A percentile compares a stretch with the other conserved stretches of the same genome.
Conservation (phyloP, 1,284 basidiomycete genomes). For the Fomitiporia mediterranea region DNA sequence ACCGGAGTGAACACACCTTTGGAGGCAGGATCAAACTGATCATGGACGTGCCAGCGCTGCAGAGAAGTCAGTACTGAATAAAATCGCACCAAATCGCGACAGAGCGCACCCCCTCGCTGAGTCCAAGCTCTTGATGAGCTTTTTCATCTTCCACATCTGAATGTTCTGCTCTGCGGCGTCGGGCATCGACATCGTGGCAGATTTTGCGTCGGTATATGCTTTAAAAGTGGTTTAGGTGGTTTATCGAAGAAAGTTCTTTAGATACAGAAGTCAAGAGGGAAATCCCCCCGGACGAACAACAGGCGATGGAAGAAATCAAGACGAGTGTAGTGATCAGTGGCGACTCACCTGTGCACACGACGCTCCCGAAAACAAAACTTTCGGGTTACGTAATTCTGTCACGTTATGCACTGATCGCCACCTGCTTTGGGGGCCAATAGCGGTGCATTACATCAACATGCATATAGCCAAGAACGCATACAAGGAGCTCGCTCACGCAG, state of each 20-base stretch:
- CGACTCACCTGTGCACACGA: neutral
- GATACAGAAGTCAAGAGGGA: conserved; percentile 5
- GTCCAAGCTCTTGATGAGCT: conserved; percentile 95
- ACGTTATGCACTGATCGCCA: neutral
- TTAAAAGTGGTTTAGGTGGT: neutral
- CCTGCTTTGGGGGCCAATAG: neutral
- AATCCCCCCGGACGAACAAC: conserved; percentile 8
- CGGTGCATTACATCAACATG: neutral
- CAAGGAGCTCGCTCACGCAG: conserved; percentile 14
- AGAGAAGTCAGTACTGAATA: conserved; percentile 21
- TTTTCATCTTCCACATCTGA: conserved; percentile 97
- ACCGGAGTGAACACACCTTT: conserved; percentile 50
- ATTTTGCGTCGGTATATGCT: conserved; percentile 13
- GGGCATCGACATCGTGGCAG: conserved; percentile 56
- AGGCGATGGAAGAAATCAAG: conserved; percentile 3
- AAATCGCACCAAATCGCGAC: conserved; percentile 4
- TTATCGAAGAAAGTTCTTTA: neutral
- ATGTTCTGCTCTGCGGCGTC: conserved; percentile 83
- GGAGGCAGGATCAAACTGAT: conserved; percentile 97
- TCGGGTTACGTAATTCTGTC: conserved; percentile 5
- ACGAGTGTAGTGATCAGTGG: conserved; percentile 2
- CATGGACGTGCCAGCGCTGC: conserved; percentile 95
- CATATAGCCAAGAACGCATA: neutral
- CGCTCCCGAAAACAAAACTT: conserved; percentile 11
- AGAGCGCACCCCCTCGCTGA: conserved; percentile 76